These are phyloP conservation scores for Mycosphaerelloides madeirae DNA, from an alignment of 2,329 filamentous ascomycete genomes.

Conservation along the genomic window DNA sequence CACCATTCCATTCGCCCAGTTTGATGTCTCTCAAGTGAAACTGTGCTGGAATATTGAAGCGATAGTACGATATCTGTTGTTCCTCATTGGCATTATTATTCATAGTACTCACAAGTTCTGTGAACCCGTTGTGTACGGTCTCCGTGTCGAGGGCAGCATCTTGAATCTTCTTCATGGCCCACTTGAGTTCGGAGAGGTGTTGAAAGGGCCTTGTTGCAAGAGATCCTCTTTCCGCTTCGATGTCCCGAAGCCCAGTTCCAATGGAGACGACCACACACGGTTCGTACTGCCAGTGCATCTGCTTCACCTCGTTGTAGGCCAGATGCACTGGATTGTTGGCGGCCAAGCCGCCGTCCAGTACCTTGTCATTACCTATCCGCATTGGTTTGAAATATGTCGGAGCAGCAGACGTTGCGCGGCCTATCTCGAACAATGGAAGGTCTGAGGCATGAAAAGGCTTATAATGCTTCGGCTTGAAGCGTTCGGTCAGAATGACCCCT, in stretches of 20 bases:
- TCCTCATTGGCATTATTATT: background rate
- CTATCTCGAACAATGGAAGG: conserved; percentile 12
- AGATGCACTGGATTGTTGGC: conserved; percentile 16
- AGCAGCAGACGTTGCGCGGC: conserved; percentile 19
- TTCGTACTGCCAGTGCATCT: conserved; percentile 11
- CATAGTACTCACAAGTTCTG: too few species aligned
- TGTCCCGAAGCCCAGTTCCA: conserved; percentile 14
- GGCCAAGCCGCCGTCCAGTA: conserved; percentile 15
- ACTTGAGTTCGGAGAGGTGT: too few species aligned
- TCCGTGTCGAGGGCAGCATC: too few species aligned
- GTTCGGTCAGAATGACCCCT: too few species aligned
- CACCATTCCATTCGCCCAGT: conserved; percentile 12
- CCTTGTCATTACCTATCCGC: background rate
- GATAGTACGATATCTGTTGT: conserved; percentile 5
- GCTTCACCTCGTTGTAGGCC: conserved; percentile 14
- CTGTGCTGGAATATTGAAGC: conserved; percentile 11
- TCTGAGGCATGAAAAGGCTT: conserved; percentile 13
- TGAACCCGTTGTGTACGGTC: too few species aligned
- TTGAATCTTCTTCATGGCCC: too few species aligned
- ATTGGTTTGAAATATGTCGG: conserved; percentile 14
- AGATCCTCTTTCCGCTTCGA: too few species aligned
- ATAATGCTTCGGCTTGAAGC: conserved; percentile 1
- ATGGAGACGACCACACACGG: conserved; percentile 15
- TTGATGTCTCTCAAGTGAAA: conserved; percentile 8
- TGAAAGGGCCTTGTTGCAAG: too few species aligned